phyloP scores from a whole-genome alignment of 1,139 yeast species.

The Kluyveromyces sp. region DNA sequence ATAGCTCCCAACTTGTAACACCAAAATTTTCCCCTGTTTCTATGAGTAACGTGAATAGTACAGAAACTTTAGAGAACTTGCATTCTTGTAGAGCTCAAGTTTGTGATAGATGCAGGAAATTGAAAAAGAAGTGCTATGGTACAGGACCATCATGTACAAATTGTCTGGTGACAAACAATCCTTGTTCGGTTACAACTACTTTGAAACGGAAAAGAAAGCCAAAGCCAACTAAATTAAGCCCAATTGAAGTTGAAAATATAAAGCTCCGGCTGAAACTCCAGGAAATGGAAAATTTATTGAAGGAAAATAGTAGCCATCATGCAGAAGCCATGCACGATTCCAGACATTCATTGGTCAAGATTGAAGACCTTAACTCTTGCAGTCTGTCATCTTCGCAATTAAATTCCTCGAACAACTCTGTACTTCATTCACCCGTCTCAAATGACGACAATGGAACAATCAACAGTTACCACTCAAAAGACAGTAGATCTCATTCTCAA shows the following conservation, averaged over 20 bases:
- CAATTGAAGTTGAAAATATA: slow-evolving; percentile 8
- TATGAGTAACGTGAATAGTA: slow-evolving; percentile 1
- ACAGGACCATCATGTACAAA: slow-evolving; percentile 9
- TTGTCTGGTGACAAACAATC: slow-evolving; percentile 11
- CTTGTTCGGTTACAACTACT: slow-evolving; percentile 8
- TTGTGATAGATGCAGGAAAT: slow-evolving; percentile 12
- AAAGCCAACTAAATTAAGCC: slow-evolving; percentile 9
- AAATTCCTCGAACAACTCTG: slow-evolving; percentile 4
- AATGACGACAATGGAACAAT: background rate
- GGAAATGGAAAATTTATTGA: slow-evolving; percentile 3
- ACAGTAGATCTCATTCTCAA: background rate
- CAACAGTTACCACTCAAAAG: background rate
- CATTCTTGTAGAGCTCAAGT: slow-evolving; percentile 8
- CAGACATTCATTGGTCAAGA: background rate
- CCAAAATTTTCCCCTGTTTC: slow-evolving; percentile 1
- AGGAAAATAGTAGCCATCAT: background rate
- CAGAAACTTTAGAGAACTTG: slow-evolving; percentile 4
- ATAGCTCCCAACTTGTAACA: background rate
- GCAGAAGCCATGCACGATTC: background rate
- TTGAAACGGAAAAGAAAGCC: slow-evolving; percentile 11
- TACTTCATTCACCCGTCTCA: slow-evolving; percentile 3
- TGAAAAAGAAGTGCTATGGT: slow-evolving; percentile 13
- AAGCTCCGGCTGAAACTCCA: slow-evolving; percentile 5
- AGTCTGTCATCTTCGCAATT: slow-evolving; percentile 2
- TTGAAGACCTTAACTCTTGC: slow-evolving; percentile 1